These are phyloP conservation scores for Tephrocybe sp. DNA, from an alignment of 768 basidiomycete genomes.

Conservation along the genomic window DNA sequence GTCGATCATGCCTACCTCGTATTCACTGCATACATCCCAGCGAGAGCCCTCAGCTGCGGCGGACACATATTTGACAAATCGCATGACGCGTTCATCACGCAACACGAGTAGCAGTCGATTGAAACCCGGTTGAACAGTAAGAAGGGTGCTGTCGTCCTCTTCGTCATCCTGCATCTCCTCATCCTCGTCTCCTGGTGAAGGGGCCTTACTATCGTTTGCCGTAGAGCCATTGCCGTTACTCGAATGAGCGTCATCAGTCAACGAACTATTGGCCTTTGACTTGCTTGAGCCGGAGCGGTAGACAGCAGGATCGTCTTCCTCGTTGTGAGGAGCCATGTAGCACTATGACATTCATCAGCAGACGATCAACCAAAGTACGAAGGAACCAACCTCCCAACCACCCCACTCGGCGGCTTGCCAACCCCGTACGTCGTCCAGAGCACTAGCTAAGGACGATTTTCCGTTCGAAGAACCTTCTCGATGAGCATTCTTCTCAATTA, in stretches of 20 bases:
- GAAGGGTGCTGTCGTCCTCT: constrained; percentile 74
- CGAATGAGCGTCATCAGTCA: constrained; percentile 5
- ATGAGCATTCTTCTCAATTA: constrained; percentile 31
- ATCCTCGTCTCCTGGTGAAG: constrained; percentile 33
- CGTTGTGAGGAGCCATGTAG: constrained; percentile 93
- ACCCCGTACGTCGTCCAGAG: constrained; percentile 34
- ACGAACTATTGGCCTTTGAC: constrained; percentile 18
- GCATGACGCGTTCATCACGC: constrained; percentile 90
- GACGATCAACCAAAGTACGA: constrained; percentile 7
- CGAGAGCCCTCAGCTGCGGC: constrained; percentile 86
- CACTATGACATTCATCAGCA: constrained; percentile 45
- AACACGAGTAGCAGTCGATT: constrained; percentile 87
- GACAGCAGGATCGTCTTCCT: constrained; percentile 93
- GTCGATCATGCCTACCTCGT: constrained; percentile 80
- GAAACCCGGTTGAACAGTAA: constrained; percentile 87
- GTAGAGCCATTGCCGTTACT: constrained; percentile 1
- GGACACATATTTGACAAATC: constrained; percentile 93
- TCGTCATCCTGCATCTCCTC: constrained; percentile 51
- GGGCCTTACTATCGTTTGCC: constrained; percentile 15
- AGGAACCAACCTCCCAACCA: constrained; percentile 80
- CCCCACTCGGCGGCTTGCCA: constrained; percentile 83
- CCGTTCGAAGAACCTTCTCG: constrained; percentile 23
- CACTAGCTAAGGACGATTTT: constrained; percentile 23
- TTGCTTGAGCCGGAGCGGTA: constrained; percentile 70
- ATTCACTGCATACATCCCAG: constrained; percentile 94